Evolutionary conservation across 805 yeast genomes (phyloP).

Genomic region (Metschnikowia proteae): DNA sequence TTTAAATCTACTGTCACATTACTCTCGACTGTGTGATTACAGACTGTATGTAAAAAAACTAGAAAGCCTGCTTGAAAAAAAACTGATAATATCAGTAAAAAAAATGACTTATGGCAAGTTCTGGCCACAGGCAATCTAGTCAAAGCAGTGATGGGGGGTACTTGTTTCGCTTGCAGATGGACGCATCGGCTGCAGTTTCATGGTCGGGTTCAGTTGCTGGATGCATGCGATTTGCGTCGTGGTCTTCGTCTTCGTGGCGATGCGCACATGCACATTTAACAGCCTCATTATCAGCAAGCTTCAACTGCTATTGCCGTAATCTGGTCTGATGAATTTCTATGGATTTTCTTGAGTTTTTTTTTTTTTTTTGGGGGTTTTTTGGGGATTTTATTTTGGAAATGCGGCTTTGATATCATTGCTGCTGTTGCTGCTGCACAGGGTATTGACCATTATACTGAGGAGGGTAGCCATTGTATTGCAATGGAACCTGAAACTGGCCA

Average conservation of each 20-base stretch:
- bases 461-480: slow-evolving; percentile 28
- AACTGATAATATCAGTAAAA: not conserved
- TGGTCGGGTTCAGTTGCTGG: not conserved
- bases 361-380: slow-evolving; percentile 7
- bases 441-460: slow-evolving; percentile 22
- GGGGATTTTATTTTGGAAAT: not conserved
- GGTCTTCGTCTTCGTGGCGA: not conserved
- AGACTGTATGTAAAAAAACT: not conserved
- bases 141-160: not conserved
- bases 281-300: not conserved
- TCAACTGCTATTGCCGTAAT: not conserved
- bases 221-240: not conserved
- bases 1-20: not conserved
- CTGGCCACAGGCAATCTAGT: not conserved
- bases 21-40: not conserved
- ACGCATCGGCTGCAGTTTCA: not conserved
- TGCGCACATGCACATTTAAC: not conserved
- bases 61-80: not conserved
- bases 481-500: slow-evolving; percentile 17
- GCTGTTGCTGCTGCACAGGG: slow-evolving; percentile 18
- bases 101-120: slow-evolving; percentile 1
- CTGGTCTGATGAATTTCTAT: not conserved
- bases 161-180: not conserved
- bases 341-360: slow-evolving; percentile 1
- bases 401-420: slow-evolving; percentile 3